Conservation (phyloP, 768 basidiomycete genomes). For the Auricularia cornea region DNA sequence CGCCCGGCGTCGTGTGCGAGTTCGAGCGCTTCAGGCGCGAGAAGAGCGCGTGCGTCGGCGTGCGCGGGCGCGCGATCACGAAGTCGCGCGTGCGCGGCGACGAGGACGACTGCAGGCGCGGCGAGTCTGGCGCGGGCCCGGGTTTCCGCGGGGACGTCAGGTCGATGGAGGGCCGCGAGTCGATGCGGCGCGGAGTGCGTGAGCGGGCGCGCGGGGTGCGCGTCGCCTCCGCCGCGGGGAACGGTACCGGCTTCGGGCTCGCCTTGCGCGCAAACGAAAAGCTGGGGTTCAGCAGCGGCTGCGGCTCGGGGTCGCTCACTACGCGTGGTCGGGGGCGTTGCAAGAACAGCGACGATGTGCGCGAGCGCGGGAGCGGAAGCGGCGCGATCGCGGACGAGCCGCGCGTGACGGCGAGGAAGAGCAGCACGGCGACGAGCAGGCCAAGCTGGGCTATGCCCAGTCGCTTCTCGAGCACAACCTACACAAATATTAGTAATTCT, state of each 20-base stretch:
- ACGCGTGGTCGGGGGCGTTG: neutral
- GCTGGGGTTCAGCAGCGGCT: neutral
- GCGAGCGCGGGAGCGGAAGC: neutral
- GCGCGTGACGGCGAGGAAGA: constrained; percentile 82
- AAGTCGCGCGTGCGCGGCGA: neutral
- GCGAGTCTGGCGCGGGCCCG: neutral
- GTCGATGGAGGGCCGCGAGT: too few species aligned
- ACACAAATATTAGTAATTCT: too few species aligned
- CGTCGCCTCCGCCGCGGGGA: neutral
- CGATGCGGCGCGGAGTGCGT: too few species aligned
- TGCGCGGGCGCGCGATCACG: neutral
- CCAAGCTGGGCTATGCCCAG: constrained; percentile 83
- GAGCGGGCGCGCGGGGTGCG: too few species aligned
- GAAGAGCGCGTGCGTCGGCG: neutral
- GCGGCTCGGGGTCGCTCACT: neutral
- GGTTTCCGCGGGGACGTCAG: too few species aligned
- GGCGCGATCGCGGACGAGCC: constrained; percentile 25
- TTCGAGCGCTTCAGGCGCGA: neutral
- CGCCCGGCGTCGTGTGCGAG: neutral
- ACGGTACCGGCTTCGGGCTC: neutral
- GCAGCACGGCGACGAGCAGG: constrained; percentile 69
- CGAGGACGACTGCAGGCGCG: neutral
- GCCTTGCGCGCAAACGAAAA: neutral
- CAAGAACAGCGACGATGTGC: neutral
- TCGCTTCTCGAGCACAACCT: constrained; percentile 85